Conservation (phyloP, 441 rosid species). For the Theobroma grandiflorum region DNA sequence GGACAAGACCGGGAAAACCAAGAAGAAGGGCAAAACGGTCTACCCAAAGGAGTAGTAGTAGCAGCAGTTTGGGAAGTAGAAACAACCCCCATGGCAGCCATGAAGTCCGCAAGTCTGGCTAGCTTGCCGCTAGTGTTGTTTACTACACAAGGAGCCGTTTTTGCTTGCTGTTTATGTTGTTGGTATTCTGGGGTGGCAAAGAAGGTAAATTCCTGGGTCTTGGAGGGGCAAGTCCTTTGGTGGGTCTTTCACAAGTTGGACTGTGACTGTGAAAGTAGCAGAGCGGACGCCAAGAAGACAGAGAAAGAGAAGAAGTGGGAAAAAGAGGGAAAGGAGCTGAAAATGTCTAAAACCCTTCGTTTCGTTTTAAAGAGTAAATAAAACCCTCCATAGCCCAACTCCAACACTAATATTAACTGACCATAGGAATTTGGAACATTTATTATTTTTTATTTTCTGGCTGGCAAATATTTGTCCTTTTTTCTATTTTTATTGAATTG, state of each 20-base stretch:
- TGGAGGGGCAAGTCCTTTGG: conserved; percentile 25
- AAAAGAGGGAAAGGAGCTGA: background rate
- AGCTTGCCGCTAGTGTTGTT: conserved; percentile 45
- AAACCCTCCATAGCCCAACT: conserved; percentile 5
- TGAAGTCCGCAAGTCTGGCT: conserved; percentile 50
- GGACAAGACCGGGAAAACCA: conserved; percentile 47
- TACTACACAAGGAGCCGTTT: conserved; percentile 46
- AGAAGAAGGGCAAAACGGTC: conserved; percentile 52
- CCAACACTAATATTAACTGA: background rate
- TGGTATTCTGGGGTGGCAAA: conserved; percentile 22
- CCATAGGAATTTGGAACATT: background rate
- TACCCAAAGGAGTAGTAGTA: conserved; percentile 41
- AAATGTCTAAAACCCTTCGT: conserved; percentile 38
- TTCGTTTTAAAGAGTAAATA: background rate
- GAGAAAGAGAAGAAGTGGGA: conserved; percentile 15
- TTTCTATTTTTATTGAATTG: background rate
- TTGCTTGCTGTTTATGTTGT: conserved; percentile 30
- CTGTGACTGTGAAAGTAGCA: conserved; percentile 33
- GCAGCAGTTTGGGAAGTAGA: conserved; percentile 51
- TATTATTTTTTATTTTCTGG: background rate
- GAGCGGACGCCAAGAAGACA: conserved; percentile 29
- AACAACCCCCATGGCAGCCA: conserved; percentile 72
- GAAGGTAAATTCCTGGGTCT: conserved; percentile 26
- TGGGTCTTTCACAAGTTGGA: conserved; percentile 21
- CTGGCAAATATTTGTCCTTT: background rate